Evolutionary conservation across 345 rosid species (phyloP).

Genomic region (Acer yangbiense): DNA sequence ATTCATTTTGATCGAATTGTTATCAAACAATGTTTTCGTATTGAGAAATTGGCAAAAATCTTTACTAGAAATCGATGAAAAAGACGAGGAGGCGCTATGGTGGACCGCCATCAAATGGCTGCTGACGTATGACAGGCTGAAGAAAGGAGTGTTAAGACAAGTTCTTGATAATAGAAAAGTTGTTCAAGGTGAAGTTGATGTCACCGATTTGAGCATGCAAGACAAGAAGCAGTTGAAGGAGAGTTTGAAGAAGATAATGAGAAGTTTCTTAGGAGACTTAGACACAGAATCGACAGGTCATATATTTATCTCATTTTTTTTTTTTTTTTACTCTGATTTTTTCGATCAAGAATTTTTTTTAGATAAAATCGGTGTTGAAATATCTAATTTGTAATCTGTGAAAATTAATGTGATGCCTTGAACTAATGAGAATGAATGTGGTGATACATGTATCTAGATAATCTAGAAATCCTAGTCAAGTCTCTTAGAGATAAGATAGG

Average conservation of each 20-base stretch:
- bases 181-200: slow-evolving; percentile 57
- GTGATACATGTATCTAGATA: no score
- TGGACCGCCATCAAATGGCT: slow-evolving; percentile 96
- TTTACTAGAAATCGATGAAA: slow-evolving; percentile 3
- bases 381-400: no score
- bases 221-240: slow-evolving; percentile 75
- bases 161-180: slow-evolving; percentile 52
- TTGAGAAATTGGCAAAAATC: no score
- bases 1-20: no score
- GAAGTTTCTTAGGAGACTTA: slow-evolving; percentile 55
- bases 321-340: no score
- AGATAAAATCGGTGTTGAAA: no score
- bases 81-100: slow-evolving; percentile 76
- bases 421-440: no score
- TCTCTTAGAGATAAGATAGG: no score
- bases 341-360: no score
- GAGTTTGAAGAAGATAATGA: slow-evolving; percentile 76
- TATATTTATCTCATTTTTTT: not conserved
- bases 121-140: slow-evolving; percentile 73
- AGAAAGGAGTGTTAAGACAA: slow-evolving; percentile 64
- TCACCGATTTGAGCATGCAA: slow-evolving; percentile 51
- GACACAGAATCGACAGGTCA: slow-evolving; percentile 73
- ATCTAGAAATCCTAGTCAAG: no score
- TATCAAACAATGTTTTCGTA: no score
- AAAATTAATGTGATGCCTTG: no score